phyloP scores from a whole-genome alignment of 345 rosid genomes.

The Populus euphratica region DNA sequence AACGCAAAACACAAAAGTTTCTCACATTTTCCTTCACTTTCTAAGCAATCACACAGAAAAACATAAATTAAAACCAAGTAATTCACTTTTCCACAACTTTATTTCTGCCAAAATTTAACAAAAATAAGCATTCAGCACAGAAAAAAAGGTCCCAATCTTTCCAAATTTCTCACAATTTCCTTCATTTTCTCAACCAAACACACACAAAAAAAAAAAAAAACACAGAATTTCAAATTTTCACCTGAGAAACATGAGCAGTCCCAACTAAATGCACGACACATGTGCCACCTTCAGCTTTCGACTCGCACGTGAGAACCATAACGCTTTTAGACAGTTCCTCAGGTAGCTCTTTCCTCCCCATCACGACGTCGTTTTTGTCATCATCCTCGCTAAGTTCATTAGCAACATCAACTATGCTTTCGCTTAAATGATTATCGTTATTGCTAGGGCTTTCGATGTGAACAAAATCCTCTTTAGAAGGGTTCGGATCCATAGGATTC shows the following conservation, averaged over 20 bases:
- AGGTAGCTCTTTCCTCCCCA: slow-evolving; percentile 38
- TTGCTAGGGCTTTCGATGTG: slow-evolving; percentile 68
- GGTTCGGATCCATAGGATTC: slow-evolving; percentile 42
- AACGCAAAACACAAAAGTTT: too few species aligned
- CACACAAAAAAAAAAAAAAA: neutral
- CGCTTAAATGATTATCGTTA: slow-evolving; percentile 46
- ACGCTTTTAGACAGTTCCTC: slow-evolving; percentile 70
- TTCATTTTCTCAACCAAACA: neutral
- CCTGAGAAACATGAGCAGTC: slow-evolving; percentile 94
- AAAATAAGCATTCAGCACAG: neutral
- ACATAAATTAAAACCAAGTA: neutral
- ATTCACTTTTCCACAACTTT: neutral
- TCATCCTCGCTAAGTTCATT: slow-evolving; percentile 34
- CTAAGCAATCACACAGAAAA: neutral
- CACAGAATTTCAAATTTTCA: slow-evolving; percentile 10
- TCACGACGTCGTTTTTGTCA: neutral
- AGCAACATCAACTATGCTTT: slow-evolving; percentile 68
- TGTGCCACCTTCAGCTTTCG: slow-evolving; percentile 58
- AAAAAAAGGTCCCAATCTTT: neutral
- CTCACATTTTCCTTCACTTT: neutral
- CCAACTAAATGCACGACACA: slow-evolving; percentile 89
- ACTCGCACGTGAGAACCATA: slow-evolving; percentile 67
- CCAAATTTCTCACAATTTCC: neutral
- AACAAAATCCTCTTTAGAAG: slow-evolving; percentile 57
- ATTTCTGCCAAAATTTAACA: neutral